Evolutionary conservation across 176 grass and related monocot species (phyloP), one percentile per base, ranked within the genome.

Genomic region (Thalia dealbata): DNA sequence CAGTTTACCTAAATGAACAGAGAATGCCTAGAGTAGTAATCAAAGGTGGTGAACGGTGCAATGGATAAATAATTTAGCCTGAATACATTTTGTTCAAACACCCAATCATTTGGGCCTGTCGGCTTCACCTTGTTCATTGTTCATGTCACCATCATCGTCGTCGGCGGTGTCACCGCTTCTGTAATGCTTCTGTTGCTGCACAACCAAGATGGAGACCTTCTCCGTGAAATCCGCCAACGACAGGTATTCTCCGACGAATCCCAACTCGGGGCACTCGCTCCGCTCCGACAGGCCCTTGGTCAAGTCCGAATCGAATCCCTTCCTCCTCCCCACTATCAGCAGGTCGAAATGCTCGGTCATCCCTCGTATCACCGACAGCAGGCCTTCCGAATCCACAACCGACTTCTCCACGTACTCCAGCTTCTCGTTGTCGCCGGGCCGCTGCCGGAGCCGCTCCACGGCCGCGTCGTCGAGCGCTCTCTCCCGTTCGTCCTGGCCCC

Each of bases 221-320:
- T 85, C 76, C 56, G 80, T 83, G 73, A 92, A 92, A 26, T 92
- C 93, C 26, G 89, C 80, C 6, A 87, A 81, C 10, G 87, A 89
- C 32, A 97, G 78, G 41, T 92, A 84, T 43, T 97, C 89, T 72
- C 87, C 93, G 24, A 92, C 75, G 50, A 97, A 70, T 15, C 93
- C 93, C 11, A 97, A 82, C 79, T 97, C 93, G 0, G 82, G 93
- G 83, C 76, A 86, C 80, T 97, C 87, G 52, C 89, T 88, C 93
- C 86, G 88, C 25, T 87, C 87, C 50, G 89, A 81, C 52, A 82
- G 35, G 43, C 80, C 73, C 7, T 63, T 76, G 2, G 73, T 77
- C 55, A 64, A 30, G 24, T 64, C 61, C 7, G 73, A 82, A 22
- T 82, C 80, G 21, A 42, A 22, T 0, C 65, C 73, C 65, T 82